Conservation (phyloP, 2,329 filamentous ascomycete genomes). For the Pleoardoris graminearum region DNA sequence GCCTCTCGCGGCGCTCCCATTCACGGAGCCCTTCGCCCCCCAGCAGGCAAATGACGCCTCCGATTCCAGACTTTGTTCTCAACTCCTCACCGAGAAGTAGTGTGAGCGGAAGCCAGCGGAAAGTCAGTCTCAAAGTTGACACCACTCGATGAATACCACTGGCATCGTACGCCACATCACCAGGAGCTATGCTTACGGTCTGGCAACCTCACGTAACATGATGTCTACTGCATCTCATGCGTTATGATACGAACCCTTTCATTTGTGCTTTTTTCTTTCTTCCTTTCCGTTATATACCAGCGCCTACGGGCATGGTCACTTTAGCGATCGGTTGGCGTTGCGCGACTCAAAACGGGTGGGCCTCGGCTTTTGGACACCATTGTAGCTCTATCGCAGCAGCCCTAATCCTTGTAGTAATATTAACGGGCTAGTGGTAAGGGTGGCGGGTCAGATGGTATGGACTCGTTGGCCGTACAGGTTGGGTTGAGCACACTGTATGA, state of each 20-base stretch:
- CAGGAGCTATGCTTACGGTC: background rate
- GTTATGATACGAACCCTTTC: background rate
- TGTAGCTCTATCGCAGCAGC: background rate
- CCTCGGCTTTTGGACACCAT: conserved; percentile 1
- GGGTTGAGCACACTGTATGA: too few relatives aligned
- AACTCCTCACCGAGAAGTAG: conserved; percentile 47
- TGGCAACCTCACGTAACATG: conserved; percentile 6
- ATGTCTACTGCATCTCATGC: conserved; percentile 2
- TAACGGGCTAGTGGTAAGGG: background rate
- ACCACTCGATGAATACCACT: conserved; percentile 8
- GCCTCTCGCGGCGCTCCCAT: conserved; percentile 9
- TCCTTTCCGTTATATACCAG: background rate
- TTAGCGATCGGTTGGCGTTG: conserved; percentile 9
- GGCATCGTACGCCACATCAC: background rate
- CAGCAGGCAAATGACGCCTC: conserved; percentile 45
- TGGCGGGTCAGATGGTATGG: too few relatives aligned
- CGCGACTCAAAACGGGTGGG: background rate
- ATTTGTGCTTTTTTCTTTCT: background rate
- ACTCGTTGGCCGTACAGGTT: too few relatives aligned
- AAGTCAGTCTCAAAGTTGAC: conserved; percentile 30
- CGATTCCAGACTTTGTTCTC: conserved; percentile 50
- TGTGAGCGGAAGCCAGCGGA: conserved; percentile 31
- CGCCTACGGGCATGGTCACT: background rate
- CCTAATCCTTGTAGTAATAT: conserved; percentile 10
- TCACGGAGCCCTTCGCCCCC: conserved; percentile 42